phyloP scores from a whole-genome alignment of 768 basidiomycete genomes.

The Lentinula detonsa region DNA sequence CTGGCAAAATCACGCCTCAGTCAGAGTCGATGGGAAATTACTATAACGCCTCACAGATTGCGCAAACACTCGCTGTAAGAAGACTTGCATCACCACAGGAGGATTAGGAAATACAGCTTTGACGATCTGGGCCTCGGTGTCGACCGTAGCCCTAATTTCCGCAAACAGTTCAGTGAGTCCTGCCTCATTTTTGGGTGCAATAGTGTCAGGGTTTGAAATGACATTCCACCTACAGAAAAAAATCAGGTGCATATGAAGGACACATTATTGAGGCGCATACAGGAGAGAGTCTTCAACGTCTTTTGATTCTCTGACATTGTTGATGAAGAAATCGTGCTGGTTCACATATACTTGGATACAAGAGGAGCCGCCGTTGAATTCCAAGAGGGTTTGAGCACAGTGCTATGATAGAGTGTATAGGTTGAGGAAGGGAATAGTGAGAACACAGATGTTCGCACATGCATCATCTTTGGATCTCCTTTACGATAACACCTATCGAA shows the following conservation, averaged over 20 bases:
- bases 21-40: not conserved
- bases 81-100: constrained; percentile 94
- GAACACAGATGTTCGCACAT: constrained; percentile 41
- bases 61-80: constrained; percentile 94
- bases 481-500: constrained; percentile 96
- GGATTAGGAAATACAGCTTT: constrained; percentile 99
- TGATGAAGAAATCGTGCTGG: constrained; percentile 99
- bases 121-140: constrained; percentile 95
- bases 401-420: constrained; percentile 53
- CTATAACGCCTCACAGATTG: constrained; percentile 65
- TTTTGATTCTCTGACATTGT: constrained; percentile 68
- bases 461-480: constrained; percentile 99
- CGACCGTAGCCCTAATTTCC: constrained; percentile 88
- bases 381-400: constrained; percentile 92
- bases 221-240: constrained; percentile 62
- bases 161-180: constrained; percentile 75
- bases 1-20: constrained; percentile 32
- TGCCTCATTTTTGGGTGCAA: constrained; percentile 71
- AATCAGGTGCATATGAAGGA: not conserved
- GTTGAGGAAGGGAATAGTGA: not conserved
- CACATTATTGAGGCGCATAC: constrained; percentile 26
- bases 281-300: constrained; percentile 49
- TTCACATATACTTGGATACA: constrained; percentile 99
- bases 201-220: constrained; percentile 74
- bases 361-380: constrained; percentile 96